These are phyloP conservation scores for Cyamopsis tetragonoloba DNA, from an alignment of 306 rosid genomes.

Conservation along the genomic window DNA sequence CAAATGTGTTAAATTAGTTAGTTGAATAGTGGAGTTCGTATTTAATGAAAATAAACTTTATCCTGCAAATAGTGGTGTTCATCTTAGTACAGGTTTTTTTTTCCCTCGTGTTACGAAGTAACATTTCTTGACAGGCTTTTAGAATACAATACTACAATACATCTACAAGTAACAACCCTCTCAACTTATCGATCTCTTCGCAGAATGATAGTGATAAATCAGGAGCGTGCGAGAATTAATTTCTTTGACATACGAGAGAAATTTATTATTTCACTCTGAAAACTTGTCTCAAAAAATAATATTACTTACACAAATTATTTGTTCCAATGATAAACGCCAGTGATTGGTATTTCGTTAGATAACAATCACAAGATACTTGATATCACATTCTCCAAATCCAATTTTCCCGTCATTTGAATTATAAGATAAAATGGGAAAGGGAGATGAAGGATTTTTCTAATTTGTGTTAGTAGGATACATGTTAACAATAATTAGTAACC, in stretches of 20 bases:
- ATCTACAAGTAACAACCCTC: too few relatives aligned
- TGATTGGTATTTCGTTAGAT: neutral
- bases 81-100: neutral
- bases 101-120: too few relatives aligned
- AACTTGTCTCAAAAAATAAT: too few relatives aligned
- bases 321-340: neutral
- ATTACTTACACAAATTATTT: too few relatives aligned
- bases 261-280: too few relatives aligned
- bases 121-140: neutral
- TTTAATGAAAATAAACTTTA: too few relatives aligned
- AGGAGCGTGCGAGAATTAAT: neutral
- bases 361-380: neutral
- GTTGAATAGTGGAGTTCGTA: too few relatives aligned
- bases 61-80: neutral
- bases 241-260: neutral
- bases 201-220: neutral
- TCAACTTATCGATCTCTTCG: too few relatives aligned
- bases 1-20: too few relatives aligned
- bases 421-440: neutral
- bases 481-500: too few relatives aligned
- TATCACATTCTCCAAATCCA: neutral
- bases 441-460: too few relatives aligned
- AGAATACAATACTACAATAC: neutral
- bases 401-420: neutral
- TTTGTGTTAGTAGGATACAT: too few relatives aligned